Conservation (phyloP, 2,329 filamentous ascomycete genomes). For the Colletotrichum spinosum region DNA sequence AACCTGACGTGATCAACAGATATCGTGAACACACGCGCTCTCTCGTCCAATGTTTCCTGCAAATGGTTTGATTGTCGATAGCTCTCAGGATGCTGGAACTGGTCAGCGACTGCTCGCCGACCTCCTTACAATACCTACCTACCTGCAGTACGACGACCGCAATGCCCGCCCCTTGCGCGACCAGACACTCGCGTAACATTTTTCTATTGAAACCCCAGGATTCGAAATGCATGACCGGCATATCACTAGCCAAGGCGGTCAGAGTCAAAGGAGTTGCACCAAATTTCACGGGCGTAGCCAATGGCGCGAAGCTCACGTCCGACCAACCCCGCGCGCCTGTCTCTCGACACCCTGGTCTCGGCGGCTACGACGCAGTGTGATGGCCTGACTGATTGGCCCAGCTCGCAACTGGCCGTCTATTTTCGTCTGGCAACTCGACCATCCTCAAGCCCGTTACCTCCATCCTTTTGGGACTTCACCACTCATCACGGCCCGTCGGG, state of each 20-base stretch:
- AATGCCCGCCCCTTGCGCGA: not conserved
- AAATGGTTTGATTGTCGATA: too few species aligned
- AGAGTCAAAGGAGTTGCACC: conserved; percentile 21
- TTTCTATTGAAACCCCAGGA: conserved; percentile 11
- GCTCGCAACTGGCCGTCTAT: conserved; percentile 35
- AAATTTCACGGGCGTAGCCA: conserved; percentile 18
- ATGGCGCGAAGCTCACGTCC: conserved; percentile 22
- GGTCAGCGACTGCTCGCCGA: too few species aligned
- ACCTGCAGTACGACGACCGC: too few species aligned
- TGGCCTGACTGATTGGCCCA: conserved; percentile 44
- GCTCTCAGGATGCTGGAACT: too few species aligned
- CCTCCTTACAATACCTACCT: too few species aligned
- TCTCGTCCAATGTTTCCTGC: too few species aligned
- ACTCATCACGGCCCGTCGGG: conserved; percentile 27
- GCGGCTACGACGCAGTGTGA: conserved; percentile 47
- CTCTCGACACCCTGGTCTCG: conserved; percentile 34
- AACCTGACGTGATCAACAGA: too few species aligned
- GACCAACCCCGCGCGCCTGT: conserved; percentile 39
- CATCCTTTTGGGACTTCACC: conserved; percentile 31
- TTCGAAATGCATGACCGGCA: conserved; percentile 18
- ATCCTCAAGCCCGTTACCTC: conserved; percentile 24
- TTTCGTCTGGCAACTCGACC: conserved; percentile 29
- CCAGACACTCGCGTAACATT: conserved; percentile 27
- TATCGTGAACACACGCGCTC: too few species aligned
- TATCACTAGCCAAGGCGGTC: conserved; percentile 23